These are phyloP conservation scores for Cornus kousa DNA, from an alignment of 148 eudicot genomes.

Conservation along the genomic window DNA sequence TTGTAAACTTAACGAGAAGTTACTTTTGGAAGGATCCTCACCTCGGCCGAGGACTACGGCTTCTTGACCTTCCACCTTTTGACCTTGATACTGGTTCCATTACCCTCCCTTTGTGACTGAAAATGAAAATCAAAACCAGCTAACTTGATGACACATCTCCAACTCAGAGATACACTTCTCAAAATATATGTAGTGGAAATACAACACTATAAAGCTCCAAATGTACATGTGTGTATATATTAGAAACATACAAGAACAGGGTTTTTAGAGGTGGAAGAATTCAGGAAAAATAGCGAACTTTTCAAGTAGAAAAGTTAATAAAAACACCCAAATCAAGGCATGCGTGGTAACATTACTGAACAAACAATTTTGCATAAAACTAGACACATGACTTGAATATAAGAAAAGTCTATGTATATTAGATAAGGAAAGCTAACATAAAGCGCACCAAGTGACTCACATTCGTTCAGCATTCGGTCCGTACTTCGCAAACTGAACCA, in stretches of 20 bases:
- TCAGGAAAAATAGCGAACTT: too few relatives aligned
- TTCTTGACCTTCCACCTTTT: constrained; percentile 46
- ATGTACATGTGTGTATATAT: background rate
- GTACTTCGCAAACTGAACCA: constrained; percentile 88
- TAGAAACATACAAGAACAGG: too few relatives aligned
- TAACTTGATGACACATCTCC: background rate
- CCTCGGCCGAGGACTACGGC: constrained; percentile 83
- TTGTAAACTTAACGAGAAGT: background rate
- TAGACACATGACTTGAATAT: background rate
- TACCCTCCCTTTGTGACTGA: constrained; percentile 57
- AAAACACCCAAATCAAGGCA: background rate
- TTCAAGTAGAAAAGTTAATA: too few relatives aligned
- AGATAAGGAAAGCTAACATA: background rate
- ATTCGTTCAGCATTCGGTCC: constrained; percentile 93
- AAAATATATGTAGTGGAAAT: background rate
- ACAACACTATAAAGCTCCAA: background rate
- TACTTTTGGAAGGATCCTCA: constrained; percentile 12
- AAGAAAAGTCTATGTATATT: background rate
- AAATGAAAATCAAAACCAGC: constrained; percentile 19
- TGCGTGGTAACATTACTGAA: background rate
- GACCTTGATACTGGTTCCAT: constrained; percentile 38
- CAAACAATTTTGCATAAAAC: background rate
- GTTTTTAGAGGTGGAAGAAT: too few relatives aligned
- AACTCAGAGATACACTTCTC: background rate
- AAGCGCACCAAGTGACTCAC: constrained; percentile 37